These are phyloP conservation scores for Scutellaria barbata DNA, from an alignment of 257 asterid genomes.

Conservation along the genomic window DNA sequence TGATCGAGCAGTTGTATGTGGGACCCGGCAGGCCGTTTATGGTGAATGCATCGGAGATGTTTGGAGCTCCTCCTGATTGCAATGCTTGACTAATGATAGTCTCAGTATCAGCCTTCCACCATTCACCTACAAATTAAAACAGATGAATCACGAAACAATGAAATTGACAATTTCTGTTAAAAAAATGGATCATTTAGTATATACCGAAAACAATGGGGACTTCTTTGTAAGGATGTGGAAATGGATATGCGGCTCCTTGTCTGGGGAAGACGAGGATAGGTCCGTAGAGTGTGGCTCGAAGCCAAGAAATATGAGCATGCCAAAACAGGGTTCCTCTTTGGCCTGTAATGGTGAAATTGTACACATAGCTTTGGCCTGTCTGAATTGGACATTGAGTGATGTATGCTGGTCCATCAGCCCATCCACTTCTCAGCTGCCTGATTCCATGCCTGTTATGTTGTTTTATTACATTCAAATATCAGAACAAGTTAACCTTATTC, in stretches of 20 bases:
- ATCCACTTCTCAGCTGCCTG: conserved; percentile 62
- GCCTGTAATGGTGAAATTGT: conserved; percentile 59
- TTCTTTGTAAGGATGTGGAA: conserved; percentile 61
- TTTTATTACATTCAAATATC: no score
- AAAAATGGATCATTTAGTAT: not conserved
- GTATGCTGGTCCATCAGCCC: conserved; percentile 80
- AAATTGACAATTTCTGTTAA: not conserved
- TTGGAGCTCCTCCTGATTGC: conserved; percentile 67
- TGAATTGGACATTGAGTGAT: conserved; percentile 70
- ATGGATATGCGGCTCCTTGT: conserved; percentile 53
- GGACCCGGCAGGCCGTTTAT: conserved; percentile 73
- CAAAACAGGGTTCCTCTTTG: conserved; percentile 72
- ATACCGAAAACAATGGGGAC: conserved; percentile 58
- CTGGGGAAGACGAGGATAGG: conserved; percentile 66
- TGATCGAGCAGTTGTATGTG: conserved; percentile 59
- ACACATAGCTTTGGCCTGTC: conserved; percentile 61
- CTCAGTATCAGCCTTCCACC: conserved; percentile 76
- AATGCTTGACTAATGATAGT: conserved; percentile 54
- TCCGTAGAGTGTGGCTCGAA: conserved; percentile 63
- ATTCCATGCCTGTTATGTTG: conserved; percentile 59
- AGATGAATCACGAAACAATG: not conserved
- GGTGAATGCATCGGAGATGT: conserved; percentile 65
- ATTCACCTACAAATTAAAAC: conserved; percentile 55
- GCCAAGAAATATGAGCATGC: conserved; percentile 82
- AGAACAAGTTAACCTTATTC: no score